Base-by-base conservation (phyloP, 306 rosid genomes). In the Castanea crenata region DNA sequence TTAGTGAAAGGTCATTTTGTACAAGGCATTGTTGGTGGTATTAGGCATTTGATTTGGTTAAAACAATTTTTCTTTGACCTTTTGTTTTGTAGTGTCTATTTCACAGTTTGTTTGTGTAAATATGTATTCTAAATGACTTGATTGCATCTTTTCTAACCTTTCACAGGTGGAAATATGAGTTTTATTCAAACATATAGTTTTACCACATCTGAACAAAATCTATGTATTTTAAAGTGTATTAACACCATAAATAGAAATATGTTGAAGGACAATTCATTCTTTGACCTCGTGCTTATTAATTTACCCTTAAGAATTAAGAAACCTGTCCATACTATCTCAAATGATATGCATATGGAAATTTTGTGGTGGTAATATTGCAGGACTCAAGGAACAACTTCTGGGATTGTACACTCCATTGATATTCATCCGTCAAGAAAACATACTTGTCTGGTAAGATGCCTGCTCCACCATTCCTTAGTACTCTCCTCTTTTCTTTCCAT, bases 391-490 rank as follows among this genome's bases (percentile, higher is more conserved):
- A 58, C 78, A 82, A 80, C 85, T 74, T 83, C 95, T 20, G 97
- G 99, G 63, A 91, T 94, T 5, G 92, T 94, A 78, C 97, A 94
- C 79, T 91, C 97, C 67, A 86, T 94, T 31, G 99, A 92, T 81
- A 92, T 94, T 72, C 93, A 94, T 86, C 92, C 97, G 32, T 92
- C 97, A 2, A 78, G 99, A 77, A 94, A 94, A 78, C 97, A 94
- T 79, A 94, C 99, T 65, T 94, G 97, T 76, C 82, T 94, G 65
- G 99, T 92, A 85, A 80, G 81, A 55, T 75, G 80, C 55, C 83
- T 82, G 51, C 61, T 41, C 29, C 55, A 55, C 46, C 34, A 76
- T 52, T 77, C 59, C 29, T 80, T 21, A 69, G 59, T 82, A 21
- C 34, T 2, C 64, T 34, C 15, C 20, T 71, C 21, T 72, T 64